A percentile compares a stretch with the other conserved stretches of the same genome.
phyloP scores from a whole-genome alignment of 768 basidiomycete species.

The Suillus cothurnatus region DNA sequence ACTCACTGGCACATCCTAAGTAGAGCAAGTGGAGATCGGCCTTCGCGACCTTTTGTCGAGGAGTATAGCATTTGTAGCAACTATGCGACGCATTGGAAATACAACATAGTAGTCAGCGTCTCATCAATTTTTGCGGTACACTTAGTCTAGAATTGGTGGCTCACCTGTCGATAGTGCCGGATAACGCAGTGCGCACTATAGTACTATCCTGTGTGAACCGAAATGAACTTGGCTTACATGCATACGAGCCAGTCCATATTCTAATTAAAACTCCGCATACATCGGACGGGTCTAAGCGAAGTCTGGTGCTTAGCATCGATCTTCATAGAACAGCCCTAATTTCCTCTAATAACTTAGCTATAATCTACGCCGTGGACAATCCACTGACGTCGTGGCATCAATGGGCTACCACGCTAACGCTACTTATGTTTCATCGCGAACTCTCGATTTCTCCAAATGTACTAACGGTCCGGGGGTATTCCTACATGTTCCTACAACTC shows the following conservation, averaged over 20 bases:
- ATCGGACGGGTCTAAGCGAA: background rate
- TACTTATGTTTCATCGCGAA: background rate
- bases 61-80: background rate
- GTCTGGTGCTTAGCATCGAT: background rate
- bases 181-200: background rate
- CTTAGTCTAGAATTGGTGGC: background rate
- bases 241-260: background rate
- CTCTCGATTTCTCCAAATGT: background rate
- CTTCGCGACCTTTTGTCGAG: background rate
- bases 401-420: background rate
- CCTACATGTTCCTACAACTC: background rate
- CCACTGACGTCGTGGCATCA: background rate
- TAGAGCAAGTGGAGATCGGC: no score
- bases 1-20: background rate
- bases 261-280: background rate
- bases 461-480: background rate
- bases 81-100: background rate
- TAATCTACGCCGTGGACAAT: background rate
- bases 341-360: no score
- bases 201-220: background rate
- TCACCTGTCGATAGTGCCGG: background rate
- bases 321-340: no score
- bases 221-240: background rate
- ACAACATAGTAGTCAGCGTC: background rate
- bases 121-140: conserved; percentile 3